These are phyloP conservation scores for Chamaecrista fasciculata DNA, from an alignment of 306 rosid genomes.

Conservation along the genomic window DNA sequence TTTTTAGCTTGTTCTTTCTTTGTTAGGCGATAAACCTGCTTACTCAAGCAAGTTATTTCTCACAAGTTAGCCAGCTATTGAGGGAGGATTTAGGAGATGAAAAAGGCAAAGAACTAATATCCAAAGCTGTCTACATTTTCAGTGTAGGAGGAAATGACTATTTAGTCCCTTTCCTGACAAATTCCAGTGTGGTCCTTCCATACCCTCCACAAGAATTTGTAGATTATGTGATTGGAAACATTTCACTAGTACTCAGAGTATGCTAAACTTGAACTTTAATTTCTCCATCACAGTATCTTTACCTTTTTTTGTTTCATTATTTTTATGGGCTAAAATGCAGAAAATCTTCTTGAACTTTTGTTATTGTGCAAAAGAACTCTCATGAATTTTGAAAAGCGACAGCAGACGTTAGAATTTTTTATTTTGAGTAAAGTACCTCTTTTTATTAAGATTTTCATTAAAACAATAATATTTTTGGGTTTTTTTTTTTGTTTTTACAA, in stretches of 20 bases:
- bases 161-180: background rate
- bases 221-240: conserved; percentile 44
- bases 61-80: conserved; percentile 23
- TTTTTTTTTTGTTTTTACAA: no score
- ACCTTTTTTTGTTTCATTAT: no score
- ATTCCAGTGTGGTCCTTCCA: conserved; percentile 1
- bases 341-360: no score
- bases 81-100: conserved; percentile 34
- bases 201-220: conserved; percentile 31
- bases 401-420: no score
- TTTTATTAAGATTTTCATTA: no score
- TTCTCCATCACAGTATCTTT: background rate
- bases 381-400: no score
- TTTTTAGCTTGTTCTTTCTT: no score
- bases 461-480: no score
- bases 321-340: no score
- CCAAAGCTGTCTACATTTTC: background rate
- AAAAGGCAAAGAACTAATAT: background rate
- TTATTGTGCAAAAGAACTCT: no score
- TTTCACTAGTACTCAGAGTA: conserved; percentile 33
- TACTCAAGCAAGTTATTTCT: conserved; percentile 44
- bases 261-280: background rate
- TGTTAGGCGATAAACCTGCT: conserved; percentile 40
- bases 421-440: no score
- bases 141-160: conserved; percentile 47